phyloP scores from a whole-genome alignment of 164 flowering plant species.

The Umbilicus rupestris region DNA sequence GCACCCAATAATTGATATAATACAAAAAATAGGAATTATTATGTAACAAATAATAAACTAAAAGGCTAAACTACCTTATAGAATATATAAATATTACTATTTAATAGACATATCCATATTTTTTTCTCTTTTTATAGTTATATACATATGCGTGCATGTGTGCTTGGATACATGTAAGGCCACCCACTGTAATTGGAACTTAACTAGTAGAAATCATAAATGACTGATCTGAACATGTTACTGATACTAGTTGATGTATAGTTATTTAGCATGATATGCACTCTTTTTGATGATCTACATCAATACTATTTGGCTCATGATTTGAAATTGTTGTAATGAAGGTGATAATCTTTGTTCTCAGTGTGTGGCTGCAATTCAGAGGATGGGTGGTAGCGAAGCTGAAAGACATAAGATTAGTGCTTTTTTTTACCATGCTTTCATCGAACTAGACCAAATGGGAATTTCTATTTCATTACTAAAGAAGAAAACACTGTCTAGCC shows the following conservation, averaged over 20 bases:
- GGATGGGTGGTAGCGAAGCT: background rate
- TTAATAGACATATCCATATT: too few species aligned
- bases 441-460: background rate
- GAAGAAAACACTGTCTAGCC: conserved; percentile 7
- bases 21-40: too few species aligned
- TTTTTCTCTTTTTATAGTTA: too few species aligned
- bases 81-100: too few species aligned
- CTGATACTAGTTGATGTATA: background rate
- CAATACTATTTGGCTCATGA: background rate
- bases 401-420: background rate
- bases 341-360: background rate
- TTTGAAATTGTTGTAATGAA: background rate
- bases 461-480: background rate
- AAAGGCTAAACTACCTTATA: too few species aligned
- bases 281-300: background rate
- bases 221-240: too few species aligned
- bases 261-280: background rate
- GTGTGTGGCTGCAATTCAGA: background rate
- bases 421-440: background rate
- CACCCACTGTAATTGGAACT: too few species aligned
- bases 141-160: too few species aligned
- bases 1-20: too few species aligned
- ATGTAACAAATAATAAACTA: too few species aligned
- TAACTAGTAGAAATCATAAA: too few species aligned
- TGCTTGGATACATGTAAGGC: too few species aligned